Base-by-base conservation (phyloP, 2,329 filamentous ascomycete species). In the Fusarium sp. region DNA sequence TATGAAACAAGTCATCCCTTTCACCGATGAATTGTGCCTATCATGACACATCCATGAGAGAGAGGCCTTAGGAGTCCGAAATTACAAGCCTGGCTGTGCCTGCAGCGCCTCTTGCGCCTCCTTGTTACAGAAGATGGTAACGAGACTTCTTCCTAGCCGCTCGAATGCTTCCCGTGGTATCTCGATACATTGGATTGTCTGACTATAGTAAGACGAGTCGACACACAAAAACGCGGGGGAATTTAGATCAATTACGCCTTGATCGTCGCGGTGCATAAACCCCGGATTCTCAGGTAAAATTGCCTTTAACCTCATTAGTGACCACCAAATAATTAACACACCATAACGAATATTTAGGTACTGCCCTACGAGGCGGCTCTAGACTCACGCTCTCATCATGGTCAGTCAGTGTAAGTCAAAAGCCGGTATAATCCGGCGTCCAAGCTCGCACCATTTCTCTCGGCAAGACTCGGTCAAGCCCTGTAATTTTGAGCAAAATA, bases 401-500 rank as follows among this genome's bases (percentile, higher is more conserved):
- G 28, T 34, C 50, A 41, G 28, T 45, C 50, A 41, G 22, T 50
- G 8, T 26, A 50, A 42, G 42, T 44, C 42, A 41, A 34, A 34
- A 34, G 17, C 28, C 58, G 71, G 71, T 56, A 58, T 39, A 51
- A 48, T n/a, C 54, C 62, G 67, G 58, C 28, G 8, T 28, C 44
- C 20, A 47, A 48, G 18, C 22, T 57, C 32, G 26, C 39, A 54
- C 65, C 56, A 70, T 50, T 30, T 54, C 17, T 22, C 44, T 68
- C 71, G 71, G 70, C 45, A 57, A 68, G 45, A 71, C 32, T 44
- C 71, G 66, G 66, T n/a, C 39, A 50, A 45, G 52, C 30, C 45
- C 24, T 50, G 57, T 45, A 32, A 38, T 20, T n/a, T 28, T 22
- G 2, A 61, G 26, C 17, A 48, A 11, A 41, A 38, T 42, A 52